Base-by-base conservation (phyloP, 1,139 yeast species). In the Pichia sp. region DNA sequence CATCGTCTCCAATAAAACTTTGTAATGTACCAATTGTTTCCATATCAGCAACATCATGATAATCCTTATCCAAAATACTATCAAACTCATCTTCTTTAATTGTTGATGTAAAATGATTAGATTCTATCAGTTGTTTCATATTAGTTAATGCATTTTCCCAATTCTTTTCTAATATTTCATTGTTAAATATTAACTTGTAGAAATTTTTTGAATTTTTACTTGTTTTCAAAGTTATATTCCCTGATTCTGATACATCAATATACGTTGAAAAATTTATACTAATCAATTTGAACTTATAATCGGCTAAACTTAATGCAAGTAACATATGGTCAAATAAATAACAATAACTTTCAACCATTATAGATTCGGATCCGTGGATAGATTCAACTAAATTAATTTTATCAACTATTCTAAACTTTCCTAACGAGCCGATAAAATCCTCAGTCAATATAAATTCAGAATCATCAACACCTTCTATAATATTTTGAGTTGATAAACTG, bases 111-210 rank as follows among this genome's bases (percentile, higher is more conserved):
- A 65, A 33, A 14, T 55, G 40, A 2, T 48, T 46, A 3, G 51
- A 48, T 13, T 62, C 57, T 38, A 64, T 60, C 15, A 52, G 52
- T 13, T 57, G 50, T 11, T 56, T 57, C 42, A 48, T 37, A 33
- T 63, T 59, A 28, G 60, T 57, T 8, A 66, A 46, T 1, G 62
- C 69, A 11, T 60, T 52, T 5, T 54, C 51, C 71, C 71, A 66
- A 51, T 63, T 66, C 40, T 61, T 61, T 25, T 63, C 40, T 3
- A 63, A 48, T n/a, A 47, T 43, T 2, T 25, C 36, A 6, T 22
- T 19, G 2, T 32, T 9, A 10, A 44, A 46, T 3, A 33, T 15
- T n/a, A 48, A 55, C 39, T 8, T 56, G 48, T 24, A 50, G 33
- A 31, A 60, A 55, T 14, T 53, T 53, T 31, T 28, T 2, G 34